Percentiles rank a stretch among this genome's conserved stretches.
Evolutionary conservation across 2,329 filamentous ascomycete genomes (phyloP).

Genomic region (Aureobasidium pullulans): DNA sequence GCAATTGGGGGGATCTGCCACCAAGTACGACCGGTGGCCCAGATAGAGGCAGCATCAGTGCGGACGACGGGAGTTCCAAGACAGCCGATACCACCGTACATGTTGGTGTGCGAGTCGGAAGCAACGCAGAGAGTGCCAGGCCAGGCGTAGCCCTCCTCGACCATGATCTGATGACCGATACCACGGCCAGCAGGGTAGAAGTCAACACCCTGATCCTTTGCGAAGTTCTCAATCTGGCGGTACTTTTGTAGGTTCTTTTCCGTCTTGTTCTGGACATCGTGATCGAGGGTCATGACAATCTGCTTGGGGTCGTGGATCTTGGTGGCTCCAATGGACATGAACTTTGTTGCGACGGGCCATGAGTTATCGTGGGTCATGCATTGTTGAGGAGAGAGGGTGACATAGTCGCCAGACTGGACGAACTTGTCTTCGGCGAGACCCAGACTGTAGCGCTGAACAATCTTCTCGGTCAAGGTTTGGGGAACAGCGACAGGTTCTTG

Average conservation of each 20-base stretch:
- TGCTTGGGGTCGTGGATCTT: constrained; percentile 65
- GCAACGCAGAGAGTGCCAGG: constrained; percentile 78
- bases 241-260: constrained; percentile 80
- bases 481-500: constrained; percentile 41
- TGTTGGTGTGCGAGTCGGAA: constrained; percentile 69
- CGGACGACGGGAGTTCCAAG: constrained; percentile 76
- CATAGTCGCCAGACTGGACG: constrained; percentile 75
- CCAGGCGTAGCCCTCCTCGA: constrained; percentile 79
- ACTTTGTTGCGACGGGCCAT: constrained; percentile 68
- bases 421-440: constrained; percentile 67
- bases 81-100: constrained; percentile 73
- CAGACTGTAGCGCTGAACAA: constrained; percentile 75
- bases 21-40: constrained; percentile 77
- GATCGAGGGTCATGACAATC: constrained; percentile 77
- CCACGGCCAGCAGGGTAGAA: constrained; percentile 72
- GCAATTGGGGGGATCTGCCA: constrained; percentile 82
- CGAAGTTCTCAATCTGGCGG: constrained; percentile 72
- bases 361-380: constrained; percentile 88
- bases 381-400: constrained; percentile 62
- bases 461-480: constrained; percentile 88
- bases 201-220: constrained; percentile 64
- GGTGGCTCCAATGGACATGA: constrained; percentile 73
- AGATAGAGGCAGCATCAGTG: constrained; percentile 81
- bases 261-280: constrained; percentile 79
- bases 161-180: constrained; percentile 89